These are phyloP conservation scores for Striga asiatica DNA, from an alignment of 257 asterid genomes.

Conservation along the genomic window DNA sequence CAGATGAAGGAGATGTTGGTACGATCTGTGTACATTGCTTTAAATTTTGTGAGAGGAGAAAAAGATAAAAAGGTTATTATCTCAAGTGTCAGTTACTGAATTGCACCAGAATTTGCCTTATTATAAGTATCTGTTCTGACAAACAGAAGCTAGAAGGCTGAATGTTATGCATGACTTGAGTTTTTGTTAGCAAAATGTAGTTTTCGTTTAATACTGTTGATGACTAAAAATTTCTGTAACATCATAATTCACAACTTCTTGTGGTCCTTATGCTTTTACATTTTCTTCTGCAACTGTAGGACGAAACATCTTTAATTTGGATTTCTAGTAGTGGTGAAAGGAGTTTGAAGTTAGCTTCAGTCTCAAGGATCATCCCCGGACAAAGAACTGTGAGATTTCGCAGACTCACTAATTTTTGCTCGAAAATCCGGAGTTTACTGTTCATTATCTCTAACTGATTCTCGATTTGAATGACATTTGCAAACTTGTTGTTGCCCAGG, in stretches of 20 bases:
- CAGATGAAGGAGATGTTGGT: not conserved
- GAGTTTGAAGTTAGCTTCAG: constrained; percentile 68
- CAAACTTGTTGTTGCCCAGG: constrained; percentile 32
- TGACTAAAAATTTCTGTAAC: not conserved
- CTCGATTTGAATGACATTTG: not conserved
- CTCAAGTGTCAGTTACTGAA: not conserved
- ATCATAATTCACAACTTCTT: not conserved
- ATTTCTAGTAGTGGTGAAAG: constrained; percentile 76
- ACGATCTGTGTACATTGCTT: not conserved
- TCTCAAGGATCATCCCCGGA: constrained; percentile 78
- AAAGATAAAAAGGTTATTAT: not conserved
- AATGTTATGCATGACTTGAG: constrained; percentile 2
- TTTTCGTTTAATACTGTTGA: not conserved
- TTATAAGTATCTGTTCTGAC: constrained; percentile 10
- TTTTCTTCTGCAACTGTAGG: constrained; percentile 30
- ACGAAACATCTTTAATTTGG: constrained; percentile 71
- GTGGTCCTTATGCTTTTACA: constrained; percentile 1
- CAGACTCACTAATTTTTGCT: too few species aligned
- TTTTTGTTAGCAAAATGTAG: not conserved
- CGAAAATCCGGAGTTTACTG: too few species aligned
- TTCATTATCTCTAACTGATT: too few species aligned
- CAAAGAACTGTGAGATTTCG: constrained; percentile 78
- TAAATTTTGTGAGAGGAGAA: not conserved
- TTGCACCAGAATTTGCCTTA: not conserved
- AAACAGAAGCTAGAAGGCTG: constrained; percentile 2